These are phyloP conservation scores for Kwoniella heveanensis DNA, from an alignment of 768 basidiomycete genomes.

Conservation along the genomic window DNA sequence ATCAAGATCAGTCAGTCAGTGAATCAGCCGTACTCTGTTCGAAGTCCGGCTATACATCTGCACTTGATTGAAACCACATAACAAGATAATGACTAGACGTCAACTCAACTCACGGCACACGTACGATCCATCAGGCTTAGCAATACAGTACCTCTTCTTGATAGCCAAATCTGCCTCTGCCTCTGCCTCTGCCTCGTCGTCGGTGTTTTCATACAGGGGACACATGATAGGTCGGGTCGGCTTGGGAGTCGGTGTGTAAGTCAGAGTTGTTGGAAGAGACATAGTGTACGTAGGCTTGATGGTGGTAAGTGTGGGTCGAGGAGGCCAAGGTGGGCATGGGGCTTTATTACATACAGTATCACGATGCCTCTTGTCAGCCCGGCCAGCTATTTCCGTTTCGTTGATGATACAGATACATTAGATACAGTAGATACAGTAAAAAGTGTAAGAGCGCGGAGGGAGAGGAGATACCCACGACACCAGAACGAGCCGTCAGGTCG, in stretches of 20 bases:
- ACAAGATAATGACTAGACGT: too few species aligned
- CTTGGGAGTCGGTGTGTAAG: not conserved
- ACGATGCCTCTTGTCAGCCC: too few species aligned
- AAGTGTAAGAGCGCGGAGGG: too few species aligned
- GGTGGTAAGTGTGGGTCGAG: not conserved
- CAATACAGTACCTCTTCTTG: constrained; percentile 5
- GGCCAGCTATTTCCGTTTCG: too few species aligned
- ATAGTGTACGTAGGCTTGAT: not conserved
- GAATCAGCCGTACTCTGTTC: too few species aligned
- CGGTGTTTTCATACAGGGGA: not conserved
- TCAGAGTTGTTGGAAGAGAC: not conserved
- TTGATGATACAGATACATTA: too few species aligned
- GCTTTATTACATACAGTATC: too few species aligned
- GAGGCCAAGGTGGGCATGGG: not conserved
- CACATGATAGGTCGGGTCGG: not conserved
- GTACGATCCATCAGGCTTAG: not conserved
- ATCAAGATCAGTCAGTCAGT: not conserved
- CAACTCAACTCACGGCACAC: constrained; percentile 2
- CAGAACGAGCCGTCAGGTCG: not conserved
- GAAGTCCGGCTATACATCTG: too few species aligned
- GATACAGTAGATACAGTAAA: too few species aligned
- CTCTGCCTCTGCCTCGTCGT: not conserved
- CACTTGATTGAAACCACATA: too few species aligned
- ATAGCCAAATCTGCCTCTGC: not conserved
- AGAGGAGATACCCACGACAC: constrained; percentile 1